phyloP scores from a whole-genome alignment of 169 alveolate genomes.

The Theileria luwenshuni region DNA sequence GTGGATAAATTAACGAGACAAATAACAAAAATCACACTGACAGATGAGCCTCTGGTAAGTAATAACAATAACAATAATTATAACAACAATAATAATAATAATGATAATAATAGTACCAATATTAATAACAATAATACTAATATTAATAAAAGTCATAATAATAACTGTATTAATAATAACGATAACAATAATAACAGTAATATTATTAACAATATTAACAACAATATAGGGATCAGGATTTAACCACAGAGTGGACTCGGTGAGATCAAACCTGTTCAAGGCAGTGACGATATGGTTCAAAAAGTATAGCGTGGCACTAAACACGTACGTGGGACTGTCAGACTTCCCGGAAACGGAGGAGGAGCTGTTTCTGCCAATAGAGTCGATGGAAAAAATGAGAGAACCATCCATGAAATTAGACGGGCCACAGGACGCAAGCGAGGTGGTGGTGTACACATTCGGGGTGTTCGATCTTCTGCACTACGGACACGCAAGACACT shows the following conservation, averaged over 20 bases:
- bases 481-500: constrained; percentile 93
- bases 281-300: constrained; percentile 68
- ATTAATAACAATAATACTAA: too few species aligned
- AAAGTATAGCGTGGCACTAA: constrained; percentile 33
- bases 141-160: too few species aligned
- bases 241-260: constrained; percentile 71
- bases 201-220: neutral
- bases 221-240: constrained; percentile 67
- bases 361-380: too few species aligned
- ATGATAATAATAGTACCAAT: neutral
- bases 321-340: neutral
- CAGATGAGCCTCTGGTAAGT: constrained; percentile 75
- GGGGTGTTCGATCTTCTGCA: constrained; percentile 97
- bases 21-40: constrained; percentile 84
- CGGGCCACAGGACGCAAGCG: neutral
- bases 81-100: neutral
- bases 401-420: neutral
- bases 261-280: constrained; percentile 61
- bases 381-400: neutral
- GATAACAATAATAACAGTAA: too few species aligned
- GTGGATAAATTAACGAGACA: constrained; percentile 85
- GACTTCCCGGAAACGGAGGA: constrained; percentile 1
- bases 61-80: neutral
- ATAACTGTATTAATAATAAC: too few species aligned
- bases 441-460: constrained; percentile 70